Conservation (phyloP, 2,329 filamentous ascomycete genomes). For the Zarea fungicola region DNA sequence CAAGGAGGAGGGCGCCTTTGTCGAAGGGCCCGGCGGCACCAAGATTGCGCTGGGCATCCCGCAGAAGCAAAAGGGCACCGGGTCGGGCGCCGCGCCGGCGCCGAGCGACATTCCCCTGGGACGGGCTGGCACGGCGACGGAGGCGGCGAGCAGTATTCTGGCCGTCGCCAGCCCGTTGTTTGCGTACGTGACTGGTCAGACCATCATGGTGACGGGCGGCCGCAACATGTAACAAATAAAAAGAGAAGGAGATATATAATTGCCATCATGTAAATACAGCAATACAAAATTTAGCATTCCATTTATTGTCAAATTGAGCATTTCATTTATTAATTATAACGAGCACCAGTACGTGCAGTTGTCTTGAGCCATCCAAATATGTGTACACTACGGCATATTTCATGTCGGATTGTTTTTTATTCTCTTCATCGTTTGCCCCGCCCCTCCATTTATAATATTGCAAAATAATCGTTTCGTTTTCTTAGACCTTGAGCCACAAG, state of each 20-base stretch:
- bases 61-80: conserved; percentile 45
- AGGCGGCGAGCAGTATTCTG: conserved; percentile 73
- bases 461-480: neutral
- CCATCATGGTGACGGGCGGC: conserved; percentile 79
- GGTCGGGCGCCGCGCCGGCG: conserved; percentile 34
- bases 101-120: conserved; percentile 72
- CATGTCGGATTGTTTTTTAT: too few species aligned
- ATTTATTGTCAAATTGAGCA: neutral
- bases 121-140: conserved; percentile 69
- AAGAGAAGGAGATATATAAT: neutral
- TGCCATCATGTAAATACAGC: neutral
- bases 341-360: neutral
- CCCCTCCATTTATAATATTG: neutral
- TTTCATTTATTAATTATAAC: conserved; percentile 9
- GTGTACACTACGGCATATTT: neutral
- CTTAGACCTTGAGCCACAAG: conserved; percentile 71
- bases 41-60: conserved; percentile 73
- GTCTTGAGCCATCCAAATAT: neutral
- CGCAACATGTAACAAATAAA: conserved; percentile 46
- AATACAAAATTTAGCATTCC: neutral
- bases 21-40: conserved; percentile 69
- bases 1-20: conserved; percentile 78
- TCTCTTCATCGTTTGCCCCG: neutral
- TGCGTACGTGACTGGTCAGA: conserved; percentile 81
- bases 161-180: conserved; percentile 78